These are phyloP conservation scores for Vigna radiata DNA, from an alignment of 306 rosid genomes.

Conservation along the genomic window DNA sequence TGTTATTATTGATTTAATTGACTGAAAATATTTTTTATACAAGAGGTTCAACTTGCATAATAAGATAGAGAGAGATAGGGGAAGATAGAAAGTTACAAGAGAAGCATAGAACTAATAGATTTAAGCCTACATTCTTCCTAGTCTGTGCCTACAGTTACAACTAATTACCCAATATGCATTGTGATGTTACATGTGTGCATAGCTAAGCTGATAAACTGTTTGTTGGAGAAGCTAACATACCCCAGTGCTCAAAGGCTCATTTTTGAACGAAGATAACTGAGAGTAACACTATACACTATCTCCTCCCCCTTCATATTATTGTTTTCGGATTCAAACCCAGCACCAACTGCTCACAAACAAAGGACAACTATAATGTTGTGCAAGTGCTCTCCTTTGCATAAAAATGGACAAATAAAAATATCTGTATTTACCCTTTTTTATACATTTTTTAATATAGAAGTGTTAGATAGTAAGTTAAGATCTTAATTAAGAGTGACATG, in stretches of 20 bases:
- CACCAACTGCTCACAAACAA: neutral
- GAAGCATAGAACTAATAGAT: neutral
- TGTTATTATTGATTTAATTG: neutral
- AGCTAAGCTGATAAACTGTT: neutral
- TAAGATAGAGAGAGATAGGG: neutral
- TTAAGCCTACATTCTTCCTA: neutral
- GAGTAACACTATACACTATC: neutral
- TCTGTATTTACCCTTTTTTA: neutral
- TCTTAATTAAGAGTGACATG: neutral
- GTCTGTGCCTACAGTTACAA: neutral
- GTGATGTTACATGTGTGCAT: neutral
- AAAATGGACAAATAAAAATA: constrained; percentile 18
- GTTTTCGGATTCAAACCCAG: neutral
- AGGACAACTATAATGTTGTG: neutral
- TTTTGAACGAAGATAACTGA: neutral
- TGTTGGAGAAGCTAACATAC: neutral
- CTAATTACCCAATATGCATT: neutral
- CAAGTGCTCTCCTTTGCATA: neutral
- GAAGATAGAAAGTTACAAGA: neutral
- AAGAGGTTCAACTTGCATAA: neutral
- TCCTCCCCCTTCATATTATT: neutral
- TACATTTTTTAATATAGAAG: constrained; percentile 14
- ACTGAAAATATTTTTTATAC: neutral
- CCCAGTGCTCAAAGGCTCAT: neutral
- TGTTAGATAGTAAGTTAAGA: neutral